Conservation (phyloP, 1,284 basidiomycete genomes). For the Tausonia pullulans region DNA sequence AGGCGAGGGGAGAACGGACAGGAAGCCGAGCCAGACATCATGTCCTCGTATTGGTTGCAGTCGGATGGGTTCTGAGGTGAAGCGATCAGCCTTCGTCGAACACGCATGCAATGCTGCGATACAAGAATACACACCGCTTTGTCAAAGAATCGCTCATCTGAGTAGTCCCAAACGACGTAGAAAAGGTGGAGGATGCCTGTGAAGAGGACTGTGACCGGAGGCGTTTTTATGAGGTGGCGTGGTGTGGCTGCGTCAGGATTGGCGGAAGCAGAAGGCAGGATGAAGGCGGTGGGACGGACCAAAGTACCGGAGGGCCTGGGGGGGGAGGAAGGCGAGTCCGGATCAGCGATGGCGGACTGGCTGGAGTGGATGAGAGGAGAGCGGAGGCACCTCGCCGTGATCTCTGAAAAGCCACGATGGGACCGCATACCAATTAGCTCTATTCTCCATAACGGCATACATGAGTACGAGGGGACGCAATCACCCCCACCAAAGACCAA, state of each 20-base stretch:
- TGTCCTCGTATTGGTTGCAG: constrained; percentile 31
- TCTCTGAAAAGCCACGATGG: constrained; percentile 10
- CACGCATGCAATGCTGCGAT: too few relatives aligned
- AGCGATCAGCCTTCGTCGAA: too few relatives aligned
- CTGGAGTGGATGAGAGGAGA: neutral
- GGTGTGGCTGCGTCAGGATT: too few relatives aligned
- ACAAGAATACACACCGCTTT: constrained; percentile 19
- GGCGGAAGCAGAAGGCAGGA: too few relatives aligned
- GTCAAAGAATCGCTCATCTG: constrained; percentile 33
- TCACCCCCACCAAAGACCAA: constrained; percentile 33
- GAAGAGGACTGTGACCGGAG: neutral
- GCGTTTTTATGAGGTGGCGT: too few relatives aligned
- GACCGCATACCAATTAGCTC: too few relatives aligned
- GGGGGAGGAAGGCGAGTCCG: constrained; percentile 4
- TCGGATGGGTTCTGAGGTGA: constrained; percentile 27
- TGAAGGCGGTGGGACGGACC: neutral
- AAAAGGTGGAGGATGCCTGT: constrained; percentile 33
- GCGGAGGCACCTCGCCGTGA: constrained; percentile 29
- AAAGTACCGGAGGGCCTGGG: constrained; percentile 32
- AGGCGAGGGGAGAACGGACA: constrained; percentile 19
- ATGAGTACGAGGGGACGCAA: too few relatives aligned
- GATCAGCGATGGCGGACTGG: constrained; percentile 13
- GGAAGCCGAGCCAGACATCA: constrained; percentile 30
- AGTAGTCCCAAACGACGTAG: constrained; percentile 35
- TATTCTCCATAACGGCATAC: too few relatives aligned